Base-by-base conservation (phyloP, 805 yeast genomes). In the Teunomyces gatunensis region DNA sequence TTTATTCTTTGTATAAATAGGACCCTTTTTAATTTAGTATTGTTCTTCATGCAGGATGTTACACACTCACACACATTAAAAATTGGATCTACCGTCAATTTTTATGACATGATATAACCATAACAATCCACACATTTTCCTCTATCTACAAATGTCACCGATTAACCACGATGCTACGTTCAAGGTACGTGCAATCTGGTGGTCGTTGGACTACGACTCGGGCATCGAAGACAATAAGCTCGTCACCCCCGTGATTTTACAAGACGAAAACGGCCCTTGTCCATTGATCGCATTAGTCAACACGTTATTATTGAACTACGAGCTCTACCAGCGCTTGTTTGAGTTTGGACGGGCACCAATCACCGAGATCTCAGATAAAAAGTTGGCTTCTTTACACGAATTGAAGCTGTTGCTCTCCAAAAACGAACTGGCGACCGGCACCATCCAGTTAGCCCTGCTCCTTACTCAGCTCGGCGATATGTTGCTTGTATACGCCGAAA, bases 261-360 rank as follows among this genome's bases (percentile, higher is more conserved):
- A 90, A 68, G 87, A 88, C 52, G 73, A 68, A 42, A 89, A 89
- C 58, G 97, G 97, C 0, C 96, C 97, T 0, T 90, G 96, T 60
- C 95, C 96, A 1, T 64, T 91, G 33, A 76, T 91, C 11, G 91
- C 96, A 0, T 67, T 91, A 35, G 75, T 81, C 42, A 91, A 91
- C 60, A 78, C 89, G 0, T 61, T 91, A 12, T 61, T 89, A 5
- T 63, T 90, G 15, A 68, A 81, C 3, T 56, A 63, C 42, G 81
- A 77, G 47, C 47, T 66, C 9, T 54, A 53, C 23, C 45, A 51
- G 18, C 45, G 59, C n/a, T 50, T 52, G 33, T 28, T 32, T 13
- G 42, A 46, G 4, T 43, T 52, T 27, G 48, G 49, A 17, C 47
- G 42, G 13, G 20, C 32, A 5, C 28, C 29, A n/a, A 35, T 35